phyloP scores from a whole-genome alignment of 441 rosid genomes.

The Codiaeum variegatum region DNA sequence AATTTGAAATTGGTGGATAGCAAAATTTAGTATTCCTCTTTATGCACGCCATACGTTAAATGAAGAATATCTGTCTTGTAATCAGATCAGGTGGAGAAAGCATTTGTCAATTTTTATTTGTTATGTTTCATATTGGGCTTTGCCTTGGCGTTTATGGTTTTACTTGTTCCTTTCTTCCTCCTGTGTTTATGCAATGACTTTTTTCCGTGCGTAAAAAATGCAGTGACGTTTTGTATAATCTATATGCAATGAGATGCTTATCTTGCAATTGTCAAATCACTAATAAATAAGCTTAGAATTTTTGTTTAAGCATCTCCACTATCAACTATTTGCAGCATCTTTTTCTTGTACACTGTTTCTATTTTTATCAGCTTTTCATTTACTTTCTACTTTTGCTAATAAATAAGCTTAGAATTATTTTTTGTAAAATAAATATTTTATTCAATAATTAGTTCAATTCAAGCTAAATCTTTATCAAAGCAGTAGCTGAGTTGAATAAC shows the following conservation, averaged over 20 bases:
- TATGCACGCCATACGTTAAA: not conserved
- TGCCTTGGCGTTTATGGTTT: not conserved
- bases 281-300: no score
- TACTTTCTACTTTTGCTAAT: not conserved
- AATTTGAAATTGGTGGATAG: conserved; percentile 5
- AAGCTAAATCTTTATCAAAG: not conserved
- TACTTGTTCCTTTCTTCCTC: not conserved
- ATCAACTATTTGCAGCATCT: not conserved
- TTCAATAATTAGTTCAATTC: not conserved
- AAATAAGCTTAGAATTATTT: not conserved
- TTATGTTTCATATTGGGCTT: not conserved
- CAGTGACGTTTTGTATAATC: no score
- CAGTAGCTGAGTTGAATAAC: not conserved
- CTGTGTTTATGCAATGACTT: not conserved
- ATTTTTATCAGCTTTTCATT: not conserved
- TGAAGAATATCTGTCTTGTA: not conserved
- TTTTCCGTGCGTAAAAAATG: no score
- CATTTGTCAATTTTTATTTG: not conserved
- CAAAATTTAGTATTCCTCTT: not conserved
- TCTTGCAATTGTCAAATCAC: not conserved
- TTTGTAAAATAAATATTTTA: no score
- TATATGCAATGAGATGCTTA: no score
- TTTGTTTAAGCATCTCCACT: no score
- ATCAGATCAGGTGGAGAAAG: not conserved
- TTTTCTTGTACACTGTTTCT: not conserved